phyloP scores from a whole-genome alignment of 2,329 filamentous ascomycete species.

The Stagonosporopsis chrysanthemi region DNA sequence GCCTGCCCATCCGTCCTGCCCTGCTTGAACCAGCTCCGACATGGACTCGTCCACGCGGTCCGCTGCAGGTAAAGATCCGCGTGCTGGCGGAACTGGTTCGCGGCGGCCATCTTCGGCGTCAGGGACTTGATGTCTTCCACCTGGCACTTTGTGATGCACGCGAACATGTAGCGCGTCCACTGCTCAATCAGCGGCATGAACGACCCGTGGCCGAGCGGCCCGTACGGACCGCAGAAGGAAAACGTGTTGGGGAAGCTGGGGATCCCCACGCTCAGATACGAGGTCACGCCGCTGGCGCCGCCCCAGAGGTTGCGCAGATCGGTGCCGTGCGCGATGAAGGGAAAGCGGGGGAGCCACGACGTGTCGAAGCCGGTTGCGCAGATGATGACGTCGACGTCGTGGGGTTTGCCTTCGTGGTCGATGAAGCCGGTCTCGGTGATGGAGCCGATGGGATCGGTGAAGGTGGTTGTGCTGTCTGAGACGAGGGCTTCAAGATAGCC shows the following conservation, averaged over 20 bases:
- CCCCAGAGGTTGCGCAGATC: constrained; percentile 51
- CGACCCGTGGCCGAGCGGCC: constrained; percentile 31
- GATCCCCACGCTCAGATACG: constrained; percentile 53
- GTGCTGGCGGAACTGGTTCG: constrained; percentile 29
- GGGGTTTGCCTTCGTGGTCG: constrained; percentile 25
- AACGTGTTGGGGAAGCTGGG: constrained; percentile 56
- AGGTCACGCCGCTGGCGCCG: constrained; percentile 44
- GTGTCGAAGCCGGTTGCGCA: constrained; percentile 55
- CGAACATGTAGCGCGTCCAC: constrained; percentile 35
- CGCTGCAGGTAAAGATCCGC: constrained; percentile 34
- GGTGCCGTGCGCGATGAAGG: constrained; percentile 35
- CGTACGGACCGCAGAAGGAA: constrained; percentile 50
- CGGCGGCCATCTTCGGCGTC: constrained; percentile 22
- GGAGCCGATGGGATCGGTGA: constrained; percentile 28
- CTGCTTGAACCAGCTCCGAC: constrained; percentile 37
- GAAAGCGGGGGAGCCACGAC: constrained; percentile 37
- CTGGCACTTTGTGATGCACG: constrained; percentile 33
- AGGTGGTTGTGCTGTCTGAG: constrained; percentile 28
- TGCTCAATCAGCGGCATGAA: constrained; percentile 38
- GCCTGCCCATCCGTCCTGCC: constrained; percentile 32
- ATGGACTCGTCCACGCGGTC: constrained; percentile 35
- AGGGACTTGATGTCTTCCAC: constrained; percentile 35
- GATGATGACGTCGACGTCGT: constrained; percentile 52
- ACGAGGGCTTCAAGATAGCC: constrained; percentile 35
- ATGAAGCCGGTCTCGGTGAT: constrained; percentile 34